These are phyloP conservation scores for Venturia asperata DNA, from an alignment of 2,329 filamentous ascomycete species.

Conservation along the genomic window DNA sequence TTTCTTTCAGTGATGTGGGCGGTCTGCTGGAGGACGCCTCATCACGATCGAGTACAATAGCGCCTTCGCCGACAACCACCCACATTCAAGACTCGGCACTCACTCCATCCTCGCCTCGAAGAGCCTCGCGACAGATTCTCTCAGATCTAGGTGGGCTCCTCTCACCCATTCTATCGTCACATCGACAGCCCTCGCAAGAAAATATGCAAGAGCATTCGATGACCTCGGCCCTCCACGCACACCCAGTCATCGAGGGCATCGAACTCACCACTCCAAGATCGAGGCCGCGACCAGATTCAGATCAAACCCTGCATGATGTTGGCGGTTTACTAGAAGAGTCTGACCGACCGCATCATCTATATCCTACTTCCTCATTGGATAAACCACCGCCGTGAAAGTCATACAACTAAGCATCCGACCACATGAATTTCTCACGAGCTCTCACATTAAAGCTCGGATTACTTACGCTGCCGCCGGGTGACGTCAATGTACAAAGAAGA, in stretches of 20 bases:
- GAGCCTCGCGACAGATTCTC: conserved; percentile 12
- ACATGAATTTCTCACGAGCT: not conserved
- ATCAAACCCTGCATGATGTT: conserved; percentile 18
- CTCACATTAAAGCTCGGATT: not conserved
- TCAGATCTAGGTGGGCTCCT: conserved; percentile 19
- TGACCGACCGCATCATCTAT: not conserved
- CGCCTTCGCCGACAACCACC: conserved; percentile 13
- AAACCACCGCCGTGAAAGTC: not conserved
- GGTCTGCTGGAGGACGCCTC: conserved; percentile 56
- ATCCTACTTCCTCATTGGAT: not conserved
- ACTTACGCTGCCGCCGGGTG: not conserved
- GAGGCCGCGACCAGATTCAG: conserved; percentile 13
- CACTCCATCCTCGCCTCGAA: conserved; percentile 9
- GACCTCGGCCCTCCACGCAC: not conserved
- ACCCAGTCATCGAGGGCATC: not conserved
- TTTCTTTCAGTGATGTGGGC: conserved; percentile 82
- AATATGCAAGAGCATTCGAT: conserved; percentile 3
- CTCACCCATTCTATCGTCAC: conserved; percentile 13
- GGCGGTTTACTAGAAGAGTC: conserved; percentile 15
- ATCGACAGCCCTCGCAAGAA: not conserved
- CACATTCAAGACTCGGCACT: conserved; percentile 5
- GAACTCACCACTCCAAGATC: not conserved
- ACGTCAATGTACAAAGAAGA: not conserved
- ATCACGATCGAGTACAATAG: conserved; percentile 15
- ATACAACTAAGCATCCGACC: not conserved